Evolutionary conservation across 2,329 filamentous ascomycete species (phyloP), one percentile per base, ranked within the genome.

Genomic region (Dactylellina haptotyla): DNA sequence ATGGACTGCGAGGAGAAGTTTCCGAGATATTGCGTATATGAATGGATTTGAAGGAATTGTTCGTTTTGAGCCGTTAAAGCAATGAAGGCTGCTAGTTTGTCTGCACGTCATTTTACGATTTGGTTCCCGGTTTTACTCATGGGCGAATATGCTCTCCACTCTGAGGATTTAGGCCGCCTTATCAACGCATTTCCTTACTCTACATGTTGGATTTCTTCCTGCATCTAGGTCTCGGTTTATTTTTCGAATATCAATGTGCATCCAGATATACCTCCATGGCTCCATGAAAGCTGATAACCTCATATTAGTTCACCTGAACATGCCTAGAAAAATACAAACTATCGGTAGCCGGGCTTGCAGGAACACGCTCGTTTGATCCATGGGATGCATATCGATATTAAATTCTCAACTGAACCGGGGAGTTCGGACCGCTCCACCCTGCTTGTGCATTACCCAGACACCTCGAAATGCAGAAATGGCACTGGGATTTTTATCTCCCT

Each of bases 21-120:
- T 76, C 45, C 69, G 71, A 46, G 67, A 76, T 50, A 45, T 75
- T 37, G 32, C 75, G 10, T 75, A 66, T 50, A 63, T 75, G 61
- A 14, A 32, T 16, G 41, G 56, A 23, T 73, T 64, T 34, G 64
- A 77, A 28, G 75, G 64, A 16, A 28, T 73, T 14, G 26, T 75
- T 23, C 59, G 34, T 9, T 76, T 75, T 48, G 54, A 73, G 30
- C 53, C 61, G 9, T 28, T 65, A 20, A 43, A 63, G 37, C 26
- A 37, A 37, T 53, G 26, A 53, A 34, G 41, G 20, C 16, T 20
- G 28, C n/a, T 28, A 41, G 14, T n/a, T 41, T 12, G 18, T 12
- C 5, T 41, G 37, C 6, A 12, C 34, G n/a, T n/a, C n/a, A n/a
- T n/a, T 4, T 41, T n/a, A 41, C 14, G 12, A 16, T n/a, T 5